phyloP scores from a whole-genome alignment of 257 asterid species.

The Thymus quinquecostatus region DNA sequence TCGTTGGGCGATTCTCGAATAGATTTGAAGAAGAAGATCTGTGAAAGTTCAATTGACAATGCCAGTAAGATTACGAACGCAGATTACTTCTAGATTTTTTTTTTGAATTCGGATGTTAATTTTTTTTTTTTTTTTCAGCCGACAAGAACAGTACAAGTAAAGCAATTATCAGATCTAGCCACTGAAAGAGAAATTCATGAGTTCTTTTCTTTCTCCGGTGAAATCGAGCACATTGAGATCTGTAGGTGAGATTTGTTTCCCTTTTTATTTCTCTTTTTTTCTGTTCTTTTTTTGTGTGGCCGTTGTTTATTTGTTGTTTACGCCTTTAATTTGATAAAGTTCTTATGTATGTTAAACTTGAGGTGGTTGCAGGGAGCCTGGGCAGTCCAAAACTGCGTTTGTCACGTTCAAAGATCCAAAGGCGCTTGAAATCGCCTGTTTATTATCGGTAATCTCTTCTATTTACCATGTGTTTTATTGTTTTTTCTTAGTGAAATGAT shows the following conservation, averaged over 20 bases:
- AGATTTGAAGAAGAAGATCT: constrained; percentile 30
- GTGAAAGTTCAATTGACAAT: constrained; percentile 43
- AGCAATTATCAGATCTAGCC: constrained; percentile 85
- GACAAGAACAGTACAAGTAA: constrained; percentile 71
- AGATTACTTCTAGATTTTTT: constrained; percentile 15
- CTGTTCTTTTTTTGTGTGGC: background rate
- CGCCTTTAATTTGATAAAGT: constrained; percentile 2
- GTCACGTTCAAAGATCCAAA: constrained; percentile 89
- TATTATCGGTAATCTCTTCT: constrained; percentile 66
- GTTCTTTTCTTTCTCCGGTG: constrained; percentile 96
- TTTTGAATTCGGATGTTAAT: constrained; percentile 5
- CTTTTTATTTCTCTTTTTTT: background rate
- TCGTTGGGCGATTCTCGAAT: constrained; percentile 8
- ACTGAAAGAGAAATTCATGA: constrained; percentile 88
- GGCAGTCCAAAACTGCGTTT: constrained; percentile 66
- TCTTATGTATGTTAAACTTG: constrained; percentile 16
- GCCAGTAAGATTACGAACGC: constrained; percentile 49
- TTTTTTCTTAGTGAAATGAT: background rate
- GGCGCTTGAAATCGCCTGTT: constrained; percentile 92
- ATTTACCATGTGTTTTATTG: background rate
- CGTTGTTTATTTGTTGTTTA: background rate
- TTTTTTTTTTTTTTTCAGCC: constrained; percentile 23
- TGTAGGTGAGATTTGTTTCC: constrained; percentile 48
- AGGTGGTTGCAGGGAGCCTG: constrained; percentile 60
- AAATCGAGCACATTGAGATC: constrained; percentile 83